A percentile compares a stretch with the other conserved stretches of the same genome.
phyloP scores from a whole-genome alignment of 1,284 basidiomycete genomes.

The Heterobasidion parviporum region DNA sequence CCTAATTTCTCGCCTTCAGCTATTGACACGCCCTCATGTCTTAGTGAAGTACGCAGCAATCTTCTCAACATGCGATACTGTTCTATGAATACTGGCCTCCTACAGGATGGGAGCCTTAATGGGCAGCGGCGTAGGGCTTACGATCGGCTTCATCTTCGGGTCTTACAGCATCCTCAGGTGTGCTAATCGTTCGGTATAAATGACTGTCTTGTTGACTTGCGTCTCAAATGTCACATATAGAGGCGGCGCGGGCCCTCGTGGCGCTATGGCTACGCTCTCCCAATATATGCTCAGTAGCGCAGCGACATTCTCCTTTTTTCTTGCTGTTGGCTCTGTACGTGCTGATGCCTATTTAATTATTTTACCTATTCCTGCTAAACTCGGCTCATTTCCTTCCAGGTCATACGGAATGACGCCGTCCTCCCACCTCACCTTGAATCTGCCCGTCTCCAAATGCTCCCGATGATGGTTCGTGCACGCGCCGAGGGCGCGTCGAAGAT shows the following conservation, averaged over 20 bases:
- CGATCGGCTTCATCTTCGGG: slow-evolving; percentile 95
- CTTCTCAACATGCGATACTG: not conserved
- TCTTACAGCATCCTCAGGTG: slow-evolving; percentile 85
- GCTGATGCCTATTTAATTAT: not conserved
- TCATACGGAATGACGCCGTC: slow-evolving; percentile 64
- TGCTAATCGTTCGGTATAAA: slow-evolving; percentile 12
- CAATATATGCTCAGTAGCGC: slow-evolving; percentile 93
- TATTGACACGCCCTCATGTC: not conserved
- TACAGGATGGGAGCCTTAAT: slow-evolving; percentile 86
- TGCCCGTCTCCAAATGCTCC: slow-evolving; percentile 45
- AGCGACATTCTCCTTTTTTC: slow-evolving; percentile 81
- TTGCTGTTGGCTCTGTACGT: slow-evolving; percentile 74
- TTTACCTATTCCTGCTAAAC: slow-evolving; percentile 1
- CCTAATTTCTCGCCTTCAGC: not conserved
- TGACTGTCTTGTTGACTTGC: not conserved
- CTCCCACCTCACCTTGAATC: slow-evolving; percentile 54
- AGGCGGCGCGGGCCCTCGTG: slow-evolving; percentile 81
- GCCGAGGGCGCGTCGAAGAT: slow-evolving; percentile 60
- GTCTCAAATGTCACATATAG: slow-evolving; percentile 30
- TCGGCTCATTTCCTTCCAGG: slow-evolving; percentile 30
- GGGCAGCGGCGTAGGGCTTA: slow-evolving; percentile 88
- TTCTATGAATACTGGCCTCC: not conserved
- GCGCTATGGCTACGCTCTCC: slow-evolving; percentile 79
- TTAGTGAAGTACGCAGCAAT: slow-evolving; percentile 23
- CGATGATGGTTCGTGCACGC: slow-evolving; percentile 48